Evolutionary conservation across 805 yeast genomes (phyloP).

Genomic region (Metschnikowia kunwiensis): DNA sequence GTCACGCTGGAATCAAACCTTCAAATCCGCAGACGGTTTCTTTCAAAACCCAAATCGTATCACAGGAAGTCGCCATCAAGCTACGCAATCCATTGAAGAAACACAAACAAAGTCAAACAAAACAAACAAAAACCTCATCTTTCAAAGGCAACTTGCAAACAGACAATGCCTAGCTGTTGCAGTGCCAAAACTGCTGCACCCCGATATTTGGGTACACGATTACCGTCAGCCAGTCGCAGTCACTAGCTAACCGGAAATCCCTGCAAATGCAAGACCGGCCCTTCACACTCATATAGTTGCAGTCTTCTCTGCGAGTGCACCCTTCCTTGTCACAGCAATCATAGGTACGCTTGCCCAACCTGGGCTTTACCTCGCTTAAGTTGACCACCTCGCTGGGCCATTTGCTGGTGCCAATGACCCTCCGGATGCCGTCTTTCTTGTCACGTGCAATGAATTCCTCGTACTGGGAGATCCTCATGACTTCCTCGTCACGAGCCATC

Average conservation of each 20-base stretch:
- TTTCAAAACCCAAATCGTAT: too few species aligned
- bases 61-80: too few species aligned
- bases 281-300: neutral
- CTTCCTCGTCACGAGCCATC: neutral
- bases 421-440: neutral
- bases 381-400: neutral
- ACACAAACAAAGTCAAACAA: too few species aligned
- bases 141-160: too few species aligned
- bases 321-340: neutral
- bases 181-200: neutral
- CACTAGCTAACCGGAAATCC: neutral
- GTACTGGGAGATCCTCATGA: neutral
- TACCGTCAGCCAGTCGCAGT: neutral
- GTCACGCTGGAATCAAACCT: too few species aligned
- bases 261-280: neutral
- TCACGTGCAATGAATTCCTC: neutral
- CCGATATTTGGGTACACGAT: neutral
- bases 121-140: too few species aligned
- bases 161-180: neutral
- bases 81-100: too few species aligned
- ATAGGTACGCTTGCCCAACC: neutral
- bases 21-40: too few species aligned
- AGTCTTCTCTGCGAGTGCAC: neutral
- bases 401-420: neutral
- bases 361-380: neutral